Evolutionary conservation across 73 alveolate genomes (phyloP), one percentile per base, ranked within the genome.

Genomic region (Paramecium pentaurelia): DNA sequence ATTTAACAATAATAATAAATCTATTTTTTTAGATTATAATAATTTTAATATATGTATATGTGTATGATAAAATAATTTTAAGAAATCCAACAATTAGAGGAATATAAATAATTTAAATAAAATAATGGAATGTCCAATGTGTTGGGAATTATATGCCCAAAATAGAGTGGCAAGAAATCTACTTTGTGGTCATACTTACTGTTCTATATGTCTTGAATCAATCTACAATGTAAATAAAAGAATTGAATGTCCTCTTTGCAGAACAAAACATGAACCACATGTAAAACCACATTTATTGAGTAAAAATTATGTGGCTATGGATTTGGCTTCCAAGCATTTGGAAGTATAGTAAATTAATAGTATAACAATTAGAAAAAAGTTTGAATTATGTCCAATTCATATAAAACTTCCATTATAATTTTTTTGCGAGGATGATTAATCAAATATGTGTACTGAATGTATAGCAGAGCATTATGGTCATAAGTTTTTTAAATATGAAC

Each of bases 171-270:
- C 98, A 16, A 51, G 98, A 20, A 93, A 95, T 88, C 95, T 96
- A 6, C 70, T 58, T 16, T 96, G 98, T 47, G 98, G 98, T 22
- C 98, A 96, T 84, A 96, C 98, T n/a, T 96, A 95, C 84, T 96
- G 98, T 75, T 97, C 95, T 83, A 94, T 95, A 32, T 96, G 98
- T 86, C 93, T 96, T 27, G 93, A 88, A 22, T 85, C 86, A 25
- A 92, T 96, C 12, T 93, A 86, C 38, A 86, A 95, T 30, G 11
- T 28, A 4, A 49, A 95, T 32, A 92, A 86, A 51, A 64, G 93
- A 42, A 80, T 93, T n/a, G 90, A 60, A 58, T 96, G 99, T 84
- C 98, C 98, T n/a, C 88, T 96, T 7, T 96, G 99, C 84, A 47
- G 99, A 77, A 77, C 95, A 14, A 95, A 95, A n/a, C 95, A 93